These are phyloP conservation scores for Gryganskiella cystojenkinii DNA, from an alignment of 192 early-diverging fungal species.

Conservation along the genomic window DNA sequence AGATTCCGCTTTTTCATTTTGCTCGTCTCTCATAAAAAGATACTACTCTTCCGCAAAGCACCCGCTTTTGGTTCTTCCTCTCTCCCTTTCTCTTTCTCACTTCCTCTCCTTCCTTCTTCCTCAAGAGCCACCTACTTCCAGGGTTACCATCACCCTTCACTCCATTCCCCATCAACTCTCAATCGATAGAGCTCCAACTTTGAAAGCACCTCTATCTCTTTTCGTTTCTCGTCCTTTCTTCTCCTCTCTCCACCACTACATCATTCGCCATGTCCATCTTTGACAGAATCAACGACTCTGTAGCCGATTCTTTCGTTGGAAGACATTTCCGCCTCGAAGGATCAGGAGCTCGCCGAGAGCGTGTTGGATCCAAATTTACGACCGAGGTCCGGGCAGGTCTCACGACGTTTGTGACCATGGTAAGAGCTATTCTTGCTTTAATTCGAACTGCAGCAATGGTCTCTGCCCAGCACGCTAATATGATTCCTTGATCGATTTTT, in stretches of 20 bases:
- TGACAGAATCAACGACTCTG: background rate
- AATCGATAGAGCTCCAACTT: too few relatives aligned
- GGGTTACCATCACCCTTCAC: background rate
- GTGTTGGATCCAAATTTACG: slow-evolving; percentile 65
- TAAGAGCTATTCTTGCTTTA: background rate
- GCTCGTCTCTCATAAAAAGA: background rate
- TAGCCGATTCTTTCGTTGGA: slow-evolving; percentile 63
- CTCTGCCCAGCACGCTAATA: too few relatives aligned
- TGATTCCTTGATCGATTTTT: too few relatives aligned
- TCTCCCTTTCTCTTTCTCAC: background rate
- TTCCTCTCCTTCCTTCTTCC: background rate
- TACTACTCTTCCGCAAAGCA: too few relatives aligned
- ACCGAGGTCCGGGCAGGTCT: slow-evolving; percentile 68
- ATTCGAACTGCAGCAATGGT: too few relatives aligned
- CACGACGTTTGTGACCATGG: slow-evolving; percentile 71
- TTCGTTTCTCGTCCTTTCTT: background rate
- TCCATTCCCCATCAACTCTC: background rate
- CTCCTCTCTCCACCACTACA: background rate
- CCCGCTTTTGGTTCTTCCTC: too few relatives aligned
- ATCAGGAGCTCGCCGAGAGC: slow-evolving; percentile 22
- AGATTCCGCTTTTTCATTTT: background rate
- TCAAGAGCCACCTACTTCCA: background rate
- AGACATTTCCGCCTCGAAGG: slow-evolving; percentile 60
- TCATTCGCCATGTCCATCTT: background rate
- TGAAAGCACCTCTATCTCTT: too few relatives aligned